These are phyloP conservation scores for Metarhizium guizhouense DNA, from an alignment of 2,329 filamentous ascomycete species.

Conservation along the genomic window DNA sequence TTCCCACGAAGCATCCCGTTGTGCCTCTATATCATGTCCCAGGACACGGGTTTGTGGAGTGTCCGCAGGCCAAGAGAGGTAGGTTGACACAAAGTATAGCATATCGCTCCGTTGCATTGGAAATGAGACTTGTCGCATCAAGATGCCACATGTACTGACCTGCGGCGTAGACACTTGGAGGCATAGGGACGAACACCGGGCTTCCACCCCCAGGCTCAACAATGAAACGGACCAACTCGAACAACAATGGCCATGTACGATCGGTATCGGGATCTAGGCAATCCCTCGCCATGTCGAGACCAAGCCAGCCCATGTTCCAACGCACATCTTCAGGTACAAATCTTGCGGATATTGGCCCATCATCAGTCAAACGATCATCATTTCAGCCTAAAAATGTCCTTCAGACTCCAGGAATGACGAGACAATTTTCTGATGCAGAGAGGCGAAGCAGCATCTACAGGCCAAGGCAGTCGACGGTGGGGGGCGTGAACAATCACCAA, in stretches of 20 bases:
- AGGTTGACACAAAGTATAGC: slow-evolving; percentile 21
- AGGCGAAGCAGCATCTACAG: slow-evolving; percentile 78
- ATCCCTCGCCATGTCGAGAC: slow-evolving; percentile 75
- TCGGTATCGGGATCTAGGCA: slow-evolving; percentile 77
- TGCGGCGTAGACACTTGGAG: slow-evolving; percentile 64
- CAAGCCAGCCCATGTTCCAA: slow-evolving; percentile 79
- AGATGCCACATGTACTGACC: background rate
- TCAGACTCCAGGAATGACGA: slow-evolving; percentile 44
- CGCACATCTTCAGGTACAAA: slow-evolving; percentile 77
- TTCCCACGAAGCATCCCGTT: background rate
- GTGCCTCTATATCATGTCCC: slow-evolving; percentile 54
- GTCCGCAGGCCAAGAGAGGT: slow-evolving; percentile 89
- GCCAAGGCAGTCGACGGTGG: slow-evolving; percentile 56
- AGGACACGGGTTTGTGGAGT: slow-evolving; percentile 82
- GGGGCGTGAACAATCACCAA: slow-evolving; percentile 61
- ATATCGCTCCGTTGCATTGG: background rate
- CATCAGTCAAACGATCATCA: slow-evolving; percentile 77
- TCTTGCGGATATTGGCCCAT: slow-evolving; percentile 68
- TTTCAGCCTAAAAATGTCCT: slow-evolving; percentile 55
- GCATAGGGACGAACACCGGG: slow-evolving; percentile 70
- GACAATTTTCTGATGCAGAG: slow-evolving; percentile 44
- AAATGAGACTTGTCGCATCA: slow-evolving; percentile 10
- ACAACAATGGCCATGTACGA: slow-evolving; percentile 64
- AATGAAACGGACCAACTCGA: slow-evolving; percentile 83
- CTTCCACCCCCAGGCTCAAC: slow-evolving; percentile 89